Percentiles rank a stretch among this genome's conserved stretches.
Evolutionary conservation across 23 red algal species (phyloP).

Genomic region (Gracilaria gracilis): DNA sequence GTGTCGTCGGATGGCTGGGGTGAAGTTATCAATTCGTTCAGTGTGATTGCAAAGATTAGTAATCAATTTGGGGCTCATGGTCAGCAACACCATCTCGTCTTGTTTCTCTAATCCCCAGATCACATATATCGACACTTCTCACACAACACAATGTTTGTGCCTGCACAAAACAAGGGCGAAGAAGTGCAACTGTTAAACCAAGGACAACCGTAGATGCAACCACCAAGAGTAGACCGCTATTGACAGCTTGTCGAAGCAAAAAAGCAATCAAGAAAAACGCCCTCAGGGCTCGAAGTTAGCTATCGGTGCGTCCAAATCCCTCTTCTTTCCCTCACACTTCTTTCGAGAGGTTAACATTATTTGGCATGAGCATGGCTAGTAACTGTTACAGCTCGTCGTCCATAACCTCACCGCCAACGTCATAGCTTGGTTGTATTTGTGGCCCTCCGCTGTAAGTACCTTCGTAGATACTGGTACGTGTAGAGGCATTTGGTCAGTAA

Average conservation of each 20-base stretch:
- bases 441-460: not conserved
- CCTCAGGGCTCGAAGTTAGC: too few species aligned
- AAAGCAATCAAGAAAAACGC: too few species aligned
- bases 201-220: too few species aligned
- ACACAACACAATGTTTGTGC: too few species aligned
- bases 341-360: not conserved
- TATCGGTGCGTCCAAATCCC: not conserved
- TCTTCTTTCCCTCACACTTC: not conserved
- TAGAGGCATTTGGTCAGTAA: not conserved
- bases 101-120: not conserved
- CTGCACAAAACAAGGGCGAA: too few species aligned
- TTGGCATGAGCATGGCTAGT: not conserved
- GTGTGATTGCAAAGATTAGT: not conserved
- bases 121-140: too few species aligned
- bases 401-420: too few species aligned
- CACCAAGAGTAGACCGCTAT: too few species aligned
- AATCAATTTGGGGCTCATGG: not conserved
- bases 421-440: not conserved
- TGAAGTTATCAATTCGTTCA: not conserved
- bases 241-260: too few species aligned
- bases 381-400: too few species aligned
- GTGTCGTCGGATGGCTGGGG: too few species aligned
- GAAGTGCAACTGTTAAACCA: too few species aligned
- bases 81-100: not conserved
- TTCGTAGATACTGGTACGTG: not conserved